phyloP scores from a whole-genome alignment of 2,329 filamentous ascomycete species.

The Diaporthe ilicicola region DNA sequence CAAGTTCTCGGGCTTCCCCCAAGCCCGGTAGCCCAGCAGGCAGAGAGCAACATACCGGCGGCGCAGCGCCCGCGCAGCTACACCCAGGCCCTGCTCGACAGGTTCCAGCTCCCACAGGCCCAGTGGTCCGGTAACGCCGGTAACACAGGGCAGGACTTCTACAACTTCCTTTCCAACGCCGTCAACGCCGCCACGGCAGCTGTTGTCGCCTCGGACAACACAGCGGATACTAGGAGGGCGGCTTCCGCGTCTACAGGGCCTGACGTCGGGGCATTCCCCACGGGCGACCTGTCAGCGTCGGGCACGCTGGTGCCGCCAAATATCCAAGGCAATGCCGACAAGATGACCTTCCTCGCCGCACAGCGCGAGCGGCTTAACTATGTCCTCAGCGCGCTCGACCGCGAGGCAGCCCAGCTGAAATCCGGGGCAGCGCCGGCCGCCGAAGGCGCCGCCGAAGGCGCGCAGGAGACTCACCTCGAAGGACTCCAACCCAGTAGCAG shows the following conservation, averaged over 20 bases:
- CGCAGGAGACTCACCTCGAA: slow-evolving; percentile 14
- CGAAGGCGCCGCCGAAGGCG: neutral
- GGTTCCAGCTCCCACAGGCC: slow-evolving; percentile 84
- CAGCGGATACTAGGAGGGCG: slow-evolving; percentile 35
- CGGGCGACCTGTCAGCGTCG: slow-evolving; percentile 51
- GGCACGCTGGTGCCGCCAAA: slow-evolving; percentile 75
- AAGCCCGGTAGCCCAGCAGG: slow-evolving; percentile 48
- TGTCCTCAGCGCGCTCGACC: slow-evolving; percentile 80
- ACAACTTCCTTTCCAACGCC: slow-evolving; percentile 78
- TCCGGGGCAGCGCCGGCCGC: slow-evolving; percentile 35
- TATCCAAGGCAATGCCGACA: slow-evolving; percentile 69
- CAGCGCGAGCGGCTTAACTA: slow-evolving; percentile 81
- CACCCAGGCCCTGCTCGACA: slow-evolving; percentile 81
- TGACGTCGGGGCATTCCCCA: slow-evolving; percentile 43
- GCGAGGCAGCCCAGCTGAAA: slow-evolving; percentile 74
- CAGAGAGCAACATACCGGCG: slow-evolving; percentile 49
- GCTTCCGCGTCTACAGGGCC: slow-evolving; percentile 38
- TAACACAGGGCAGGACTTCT: slow-evolving; percentile 67
- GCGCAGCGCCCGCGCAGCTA: slow-evolving; percentile 61
- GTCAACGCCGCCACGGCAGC: slow-evolving; percentile 66
- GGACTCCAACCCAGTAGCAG: neutral
- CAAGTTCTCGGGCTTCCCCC: slow-evolving; percentile 82
- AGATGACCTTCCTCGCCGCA: slow-evolving; percentile 78
- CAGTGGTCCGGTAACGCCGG: slow-evolving; percentile 53
- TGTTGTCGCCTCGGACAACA: slow-evolving; percentile 44